These are phyloP conservation scores for Tuber indicum DNA, from an alignment of 495 filamentous ascomycete species.

Conservation along the genomic window DNA sequence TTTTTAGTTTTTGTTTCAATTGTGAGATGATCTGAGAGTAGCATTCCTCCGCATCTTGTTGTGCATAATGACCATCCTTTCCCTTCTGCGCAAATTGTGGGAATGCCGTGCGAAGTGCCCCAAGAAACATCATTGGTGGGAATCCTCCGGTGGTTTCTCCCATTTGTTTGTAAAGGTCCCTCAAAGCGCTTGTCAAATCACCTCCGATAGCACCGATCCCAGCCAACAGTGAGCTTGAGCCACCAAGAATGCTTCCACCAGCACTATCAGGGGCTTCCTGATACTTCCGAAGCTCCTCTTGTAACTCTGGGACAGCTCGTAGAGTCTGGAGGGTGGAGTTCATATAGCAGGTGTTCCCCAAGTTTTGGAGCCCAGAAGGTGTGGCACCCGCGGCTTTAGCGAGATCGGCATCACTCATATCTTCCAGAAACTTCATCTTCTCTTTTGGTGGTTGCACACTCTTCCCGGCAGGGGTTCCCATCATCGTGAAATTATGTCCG, in stretches of 20 bases:
- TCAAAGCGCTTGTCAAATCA: constrained; percentile 73
- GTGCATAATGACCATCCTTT: constrained; percentile 73
- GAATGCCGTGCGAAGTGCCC: constrained; percentile 68
- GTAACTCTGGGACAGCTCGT: constrained; percentile 82
- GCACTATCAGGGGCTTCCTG: constrained; percentile 40
- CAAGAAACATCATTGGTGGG: constrained; percentile 75
- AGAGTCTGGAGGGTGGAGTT: constrained; percentile 92
- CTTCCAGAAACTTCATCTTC: constrained; percentile 80
- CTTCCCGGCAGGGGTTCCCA: constrained; percentile 71
- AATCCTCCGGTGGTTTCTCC: constrained; percentile 83
- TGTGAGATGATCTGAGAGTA: constrained; percentile 95
- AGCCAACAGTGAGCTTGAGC: constrained; percentile 43
- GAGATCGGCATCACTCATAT: constrained; percentile 93
- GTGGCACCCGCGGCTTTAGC: constrained; percentile 74
- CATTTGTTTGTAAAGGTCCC: constrained; percentile 90
- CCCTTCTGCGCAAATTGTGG: constrained; percentile 92
- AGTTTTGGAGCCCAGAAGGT: constrained; percentile 82
- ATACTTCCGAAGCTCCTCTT: constrained; percentile 70
- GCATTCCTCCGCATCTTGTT: constrained; percentile 96
- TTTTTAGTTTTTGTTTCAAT: constrained; percentile 69
- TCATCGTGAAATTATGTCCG: constrained; percentile 88
- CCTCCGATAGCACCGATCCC: constrained; percentile 56
- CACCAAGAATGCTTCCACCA: constrained; percentile 27
- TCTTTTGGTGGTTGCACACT: constrained; percentile 69
- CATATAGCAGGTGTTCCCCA: constrained; percentile 97